Percentiles rank a stretch among this genome's conserved stretches.
phyloP scores from a whole-genome alignment of 345 rosid genomes.

The Mallotus nudiflorus region DNA sequence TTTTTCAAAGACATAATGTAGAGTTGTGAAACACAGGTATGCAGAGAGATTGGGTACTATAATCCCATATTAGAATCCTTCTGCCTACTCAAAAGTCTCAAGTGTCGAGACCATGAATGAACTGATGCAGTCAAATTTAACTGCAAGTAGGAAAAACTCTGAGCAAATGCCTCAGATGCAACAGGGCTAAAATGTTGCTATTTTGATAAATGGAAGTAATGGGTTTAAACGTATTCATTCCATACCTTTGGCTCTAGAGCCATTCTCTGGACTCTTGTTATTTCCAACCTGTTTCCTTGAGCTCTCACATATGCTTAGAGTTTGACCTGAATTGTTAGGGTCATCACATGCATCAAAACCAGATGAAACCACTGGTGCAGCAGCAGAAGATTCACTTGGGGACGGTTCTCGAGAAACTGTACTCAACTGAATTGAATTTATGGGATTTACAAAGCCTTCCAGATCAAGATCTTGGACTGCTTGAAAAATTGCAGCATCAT shows the following conservation, averaged over 20 bases:
- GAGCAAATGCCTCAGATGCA: too few species aligned
- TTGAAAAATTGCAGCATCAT: constrained; percentile 26
- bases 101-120: too few species aligned
- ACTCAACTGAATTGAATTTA: constrained; percentile 39
- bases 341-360: constrained; percentile 61
- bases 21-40: too few species aligned
- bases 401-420: constrained; percentile 59
- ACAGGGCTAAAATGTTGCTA: neutral
- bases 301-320: constrained; percentile 48
- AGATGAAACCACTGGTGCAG: constrained; percentile 61
- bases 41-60: too few species aligned
- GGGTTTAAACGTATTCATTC: neutral
- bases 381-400: constrained; percentile 71
- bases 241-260: constrained; percentile 47
- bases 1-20: too few species aligned
- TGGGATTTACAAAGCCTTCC: constrained; percentile 46
- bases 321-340: constrained; percentile 59
- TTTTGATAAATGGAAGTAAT: neutral
- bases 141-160: neutral
- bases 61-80: too few species aligned
- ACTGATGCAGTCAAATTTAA: too few species aligned
- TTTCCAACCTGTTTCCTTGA: constrained; percentile 49
- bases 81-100: too few species aligned
- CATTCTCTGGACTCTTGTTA: constrained; percentile 40
- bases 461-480: constrained; percentile 40